Evolutionary conservation across 2,329 filamentous ascomycete species (phyloP), one percentile per base, ranked within the genome.

Genomic region (Fusarium gaditjirri): DNA sequence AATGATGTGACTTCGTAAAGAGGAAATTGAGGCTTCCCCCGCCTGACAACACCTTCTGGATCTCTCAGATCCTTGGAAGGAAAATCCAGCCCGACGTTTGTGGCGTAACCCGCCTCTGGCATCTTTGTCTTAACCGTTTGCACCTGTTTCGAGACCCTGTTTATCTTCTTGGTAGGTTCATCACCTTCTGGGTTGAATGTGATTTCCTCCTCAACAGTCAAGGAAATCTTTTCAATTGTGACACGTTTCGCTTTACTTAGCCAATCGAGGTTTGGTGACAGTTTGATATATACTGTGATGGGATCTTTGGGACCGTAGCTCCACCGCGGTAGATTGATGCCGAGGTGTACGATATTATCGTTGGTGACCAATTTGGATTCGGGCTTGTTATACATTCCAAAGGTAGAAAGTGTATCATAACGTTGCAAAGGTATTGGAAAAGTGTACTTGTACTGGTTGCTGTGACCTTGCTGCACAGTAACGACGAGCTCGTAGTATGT

Each of bases 161-260:
- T 98, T 74, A 94, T 86, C 81, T 97, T 98, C 73, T 94, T 93
- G 36, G 93, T 93, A 33, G 95, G 94, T 80, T 98, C 96, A 78
- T 98, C 96, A 53, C 96, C 96, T 82, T 98, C 95, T 35, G 96
- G 96, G 74, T 99, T 98, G 83, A 93, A 99, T n/a, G 96, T 97
- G 65, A 98, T 97, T 80, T 98, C 95, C 82, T 99, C 96, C 79
- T 98, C 96, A 75, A 99, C 97, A 17, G 91, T 90, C 44, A 98
- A 91, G 3, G 94, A 97, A 75, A 99, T 96, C 78, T 96, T 96
- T 78, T 95, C 92, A 78, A 99, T 97, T 46, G 94, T 95, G 58
- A 98, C 95, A 79, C 93, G 93, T 80, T 92, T 94, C 52, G 95
- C 95, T 82, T 98, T 98, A 79, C 85, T 90, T 81, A 96, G 85